A percentile compares a stretch with the other conserved stretches of the same genome.
phyloP scores from a whole-genome alignment of 2,329 filamentous ascomycete genomes.

The Xylaria polymorpha region DNA sequence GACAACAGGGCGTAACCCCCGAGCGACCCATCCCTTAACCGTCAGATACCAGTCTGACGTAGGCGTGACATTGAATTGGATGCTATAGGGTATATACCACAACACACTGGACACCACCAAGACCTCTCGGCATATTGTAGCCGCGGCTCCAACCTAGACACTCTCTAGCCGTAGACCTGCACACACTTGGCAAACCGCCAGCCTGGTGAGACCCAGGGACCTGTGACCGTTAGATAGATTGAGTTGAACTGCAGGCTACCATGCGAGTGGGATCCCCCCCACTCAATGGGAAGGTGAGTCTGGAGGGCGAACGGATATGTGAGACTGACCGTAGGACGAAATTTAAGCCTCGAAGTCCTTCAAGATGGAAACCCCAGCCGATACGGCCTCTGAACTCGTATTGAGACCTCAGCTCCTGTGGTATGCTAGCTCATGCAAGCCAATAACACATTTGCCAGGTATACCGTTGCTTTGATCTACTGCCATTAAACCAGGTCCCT shows the following conservation, averaged over 20 bases:
- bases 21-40: constrained; percentile 24
- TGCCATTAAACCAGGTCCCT: neutral
- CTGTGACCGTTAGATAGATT: constrained; percentile 8
- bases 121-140: constrained; percentile 16
- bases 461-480: neutral
- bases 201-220: constrained; percentile 6
- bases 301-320: constrained; percentile 4
- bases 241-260: constrained; percentile 16
- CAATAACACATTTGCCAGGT: neutral
- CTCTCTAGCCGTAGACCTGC: neutral
- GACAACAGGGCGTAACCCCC: constrained; percentile 10
- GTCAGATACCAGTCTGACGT: constrained; percentile 2
- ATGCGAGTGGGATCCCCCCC: constrained; percentile 11
- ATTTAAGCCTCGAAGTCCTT: constrained; percentile 6
- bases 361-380: neutral
- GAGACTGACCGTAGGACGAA: constrained; percentile 13
- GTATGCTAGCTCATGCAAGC: neutral
- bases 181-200: constrained; percentile 5
- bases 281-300: neutral
- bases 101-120: neutral
- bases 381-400: constrained; percentile 2
- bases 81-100: constrained; percentile 2
- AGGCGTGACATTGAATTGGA: neutral
- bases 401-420: neutral
- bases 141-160: constrained; percentile 8